phyloP scores from a whole-genome alignment of 192 early-diverging fungal genomes.

The Chytriomyces hyalinus region DNA sequence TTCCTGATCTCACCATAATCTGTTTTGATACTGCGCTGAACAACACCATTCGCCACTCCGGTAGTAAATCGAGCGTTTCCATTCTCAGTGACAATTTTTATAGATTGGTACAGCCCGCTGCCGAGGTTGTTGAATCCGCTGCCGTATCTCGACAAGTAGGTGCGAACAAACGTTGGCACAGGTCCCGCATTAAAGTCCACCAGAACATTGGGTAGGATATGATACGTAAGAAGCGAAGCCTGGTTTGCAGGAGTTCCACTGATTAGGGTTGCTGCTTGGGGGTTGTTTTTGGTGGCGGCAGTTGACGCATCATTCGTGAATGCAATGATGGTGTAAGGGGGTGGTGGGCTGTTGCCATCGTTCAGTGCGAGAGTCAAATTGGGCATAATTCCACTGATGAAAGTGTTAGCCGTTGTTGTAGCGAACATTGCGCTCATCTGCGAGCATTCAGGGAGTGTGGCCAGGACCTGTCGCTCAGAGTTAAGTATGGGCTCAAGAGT shows the following conservation, averaged over 20 bases:
- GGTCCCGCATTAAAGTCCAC: conserved; percentile 18
- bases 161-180: neutral
- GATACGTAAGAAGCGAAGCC: conserved; percentile 28
- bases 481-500: neutral
- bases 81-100: neutral
- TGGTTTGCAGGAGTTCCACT: neutral
- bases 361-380: conserved; percentile 1
- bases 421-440: neutral
- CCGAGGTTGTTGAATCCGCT: conserved; percentile 32
- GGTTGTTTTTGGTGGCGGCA: neutral
- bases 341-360: neutral
- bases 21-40: conserved; percentile 11
- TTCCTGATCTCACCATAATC: conserved; percentile 11
- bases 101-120: conserved; percentile 2
- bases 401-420: neutral
- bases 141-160: conserved; percentile 23
- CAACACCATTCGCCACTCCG: conserved; percentile 7
- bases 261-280: neutral
- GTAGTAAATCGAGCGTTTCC: conserved; percentile 14
- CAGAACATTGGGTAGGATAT: conserved; percentile 25
- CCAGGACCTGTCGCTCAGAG: neutral
- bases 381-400: neutral
- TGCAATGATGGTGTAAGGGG: conserved; percentile 34
- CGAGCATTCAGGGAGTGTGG: conserved; percentile 8
- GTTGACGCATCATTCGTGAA: conserved; percentile 32